Percentiles rank a stretch among this genome's conserved stretches.
Conservation (phyloP, 1,139 yeast genomes). For the Yamadazyma conglobata region DNA sequence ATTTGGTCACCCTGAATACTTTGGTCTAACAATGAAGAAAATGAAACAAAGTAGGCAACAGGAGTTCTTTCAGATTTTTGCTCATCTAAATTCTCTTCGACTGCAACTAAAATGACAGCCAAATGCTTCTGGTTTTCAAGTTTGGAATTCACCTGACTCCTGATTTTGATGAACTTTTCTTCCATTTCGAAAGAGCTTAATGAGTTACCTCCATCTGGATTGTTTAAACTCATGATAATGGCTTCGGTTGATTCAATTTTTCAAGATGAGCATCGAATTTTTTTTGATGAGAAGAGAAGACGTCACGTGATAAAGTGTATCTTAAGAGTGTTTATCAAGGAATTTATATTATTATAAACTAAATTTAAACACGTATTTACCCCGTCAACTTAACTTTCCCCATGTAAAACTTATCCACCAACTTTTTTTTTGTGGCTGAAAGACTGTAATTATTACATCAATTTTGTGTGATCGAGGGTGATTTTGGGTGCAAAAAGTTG, state of each 20-base stretch:
- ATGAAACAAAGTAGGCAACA: conserved; percentile 80
- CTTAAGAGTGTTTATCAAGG: too few relatives aligned
- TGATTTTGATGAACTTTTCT: conserved; percentile 62
- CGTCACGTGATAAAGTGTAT: conserved; percentile 1
- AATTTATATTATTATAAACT: too few relatives aligned
- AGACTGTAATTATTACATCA: too few relatives aligned
- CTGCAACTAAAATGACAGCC: conserved; percentile 74
- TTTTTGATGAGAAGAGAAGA: conserved; percentile 2
- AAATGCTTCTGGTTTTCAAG: conserved; percentile 78
- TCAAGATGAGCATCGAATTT: conserved; percentile 5
- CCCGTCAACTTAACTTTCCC: too few relatives aligned
- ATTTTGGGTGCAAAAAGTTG: too few relatives aligned
- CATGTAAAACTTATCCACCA: too few relatives aligned
- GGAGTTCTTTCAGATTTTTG: conserved; percentile 60
- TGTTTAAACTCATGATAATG: conserved; percentile 15
- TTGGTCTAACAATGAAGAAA: conserved; percentile 77
- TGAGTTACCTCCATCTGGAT: conserved; percentile 43
- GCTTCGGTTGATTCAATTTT: conserved; percentile 2
- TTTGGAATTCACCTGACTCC: conserved; percentile 70
- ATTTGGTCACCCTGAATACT: conserved; percentile 55
- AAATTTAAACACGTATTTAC: too few relatives aligned
- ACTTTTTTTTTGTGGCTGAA: too few relatives aligned
- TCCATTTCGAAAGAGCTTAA: conserved; percentile 52
- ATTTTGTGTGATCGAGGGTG: too few relatives aligned
- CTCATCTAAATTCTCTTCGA: conserved; percentile 81